Base-by-base conservation (phyloP, 2,329 filamentous ascomycete genomes). In the Paecilomyces sp. region DNA sequence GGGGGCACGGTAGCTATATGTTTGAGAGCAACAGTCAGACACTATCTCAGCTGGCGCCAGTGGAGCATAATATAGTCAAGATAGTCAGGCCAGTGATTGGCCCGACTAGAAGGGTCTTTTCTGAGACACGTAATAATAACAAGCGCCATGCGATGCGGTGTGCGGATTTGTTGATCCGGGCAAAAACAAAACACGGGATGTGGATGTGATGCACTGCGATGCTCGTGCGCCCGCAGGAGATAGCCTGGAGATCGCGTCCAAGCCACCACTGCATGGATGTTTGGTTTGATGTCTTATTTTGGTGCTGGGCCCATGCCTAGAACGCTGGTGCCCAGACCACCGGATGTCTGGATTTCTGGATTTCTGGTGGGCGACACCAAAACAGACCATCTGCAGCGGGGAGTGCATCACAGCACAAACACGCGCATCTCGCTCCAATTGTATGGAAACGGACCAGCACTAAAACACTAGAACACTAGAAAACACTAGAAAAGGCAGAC, bases 181-280 rank as follows among this genome's bases (percentile, higher is more conserved):
- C 33, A 47, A 53, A 28, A 28, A 59, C 56, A 56, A 28, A 28
- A 59, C 56, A 56, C 52, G 57, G 25, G 34, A 55, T 47, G 25
- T 28, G 25, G 25, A 28, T 28, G 25, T 28, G 25, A 28, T 28
- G 25, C 25, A 6, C 25, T 28, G 47, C 28, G 41, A 57, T 41
- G 41, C 78, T 66, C n/a, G 41, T 47, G 41, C 41, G 41, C 41
- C 41, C 5, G 41, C 41, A 47, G 41, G n/a, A 47, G 18, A 47
- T 47, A 47, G 41, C 41, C 18, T 47, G 41, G 41, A 47, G 41
- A 47, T 47, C n/a, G 41, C 41, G 41, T n/a, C 41, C 5, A 18
- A 47, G 41, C 41, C 41, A 47, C 41, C 41, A 41, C 13, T 6
- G 25, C 25, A 28, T 28, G 31, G 31, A 33, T 33, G 31, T 33